phyloP scores from a whole-genome alignment of 805 yeast genomes.

The Spathaspora girioi region DNA sequence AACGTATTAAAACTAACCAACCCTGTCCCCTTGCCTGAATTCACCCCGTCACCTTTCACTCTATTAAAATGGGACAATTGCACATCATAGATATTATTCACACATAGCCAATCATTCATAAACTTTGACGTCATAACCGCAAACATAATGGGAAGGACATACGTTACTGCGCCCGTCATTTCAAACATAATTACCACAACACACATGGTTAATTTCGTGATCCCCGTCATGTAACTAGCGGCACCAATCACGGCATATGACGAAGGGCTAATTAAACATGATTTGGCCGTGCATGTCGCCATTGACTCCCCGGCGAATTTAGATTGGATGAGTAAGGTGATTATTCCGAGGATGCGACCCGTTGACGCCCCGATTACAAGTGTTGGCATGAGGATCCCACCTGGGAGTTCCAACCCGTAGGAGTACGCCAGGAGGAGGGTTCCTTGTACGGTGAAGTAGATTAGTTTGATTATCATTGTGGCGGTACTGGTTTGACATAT shows the following conservation, averaged over 20 bases:
- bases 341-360: conserved; percentile 54
- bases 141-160: conserved; percentile 81
- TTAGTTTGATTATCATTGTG: conserved; percentile 26
- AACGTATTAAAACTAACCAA: conserved; percentile 28
- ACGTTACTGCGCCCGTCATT: conserved; percentile 79
- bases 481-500: not conserved
- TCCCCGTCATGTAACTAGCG: conserved; percentile 76
- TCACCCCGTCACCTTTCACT: conserved; percentile 9
- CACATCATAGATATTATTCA: conserved; percentile 61
- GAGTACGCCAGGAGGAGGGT: conserved; percentile 62
- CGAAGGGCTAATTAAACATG: conserved; percentile 73
- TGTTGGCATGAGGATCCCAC: conserved; percentile 65
- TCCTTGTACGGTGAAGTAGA: conserved; percentile 46
- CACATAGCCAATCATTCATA: conserved; percentile 59
- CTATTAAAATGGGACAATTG: conserved; percentile 32
- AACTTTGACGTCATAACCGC: conserved; percentile 75
- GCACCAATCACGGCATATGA: conserved; percentile 89
- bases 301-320: conserved; percentile 25
- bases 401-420: conserved; percentile 66
- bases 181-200: conserved; percentile 81
- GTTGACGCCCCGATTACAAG: conserved; percentile 57
- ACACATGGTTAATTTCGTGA: conserved; percentile 75
- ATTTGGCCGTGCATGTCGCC: conserved; percentile 39
- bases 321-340: conserved; percentile 48
- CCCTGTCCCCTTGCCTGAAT: conserved; percentile 39